phyloP scores from a whole-genome alignment of 352 stramenopile genomes.

The Aphanomyces cochlioides region DNA sequence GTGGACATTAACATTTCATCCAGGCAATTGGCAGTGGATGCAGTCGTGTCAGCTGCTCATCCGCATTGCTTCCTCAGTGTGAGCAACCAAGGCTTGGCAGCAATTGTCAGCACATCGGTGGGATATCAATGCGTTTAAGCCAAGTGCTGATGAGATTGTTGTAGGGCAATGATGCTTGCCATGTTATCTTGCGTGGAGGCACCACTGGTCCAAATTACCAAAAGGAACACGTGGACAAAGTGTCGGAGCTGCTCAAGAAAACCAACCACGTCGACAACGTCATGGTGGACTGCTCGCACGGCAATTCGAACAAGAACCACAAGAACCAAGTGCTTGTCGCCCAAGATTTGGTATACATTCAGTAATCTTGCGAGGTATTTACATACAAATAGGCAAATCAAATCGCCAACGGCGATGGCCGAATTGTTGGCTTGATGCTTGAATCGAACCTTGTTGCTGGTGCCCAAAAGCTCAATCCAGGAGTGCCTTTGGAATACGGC shows the following conservation, averaged over 20 bases:
- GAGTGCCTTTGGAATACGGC: conserved; percentile 78
- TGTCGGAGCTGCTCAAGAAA: conserved; percentile 56
- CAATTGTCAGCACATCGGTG: conserved; percentile 59
- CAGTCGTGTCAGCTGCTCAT: conserved; percentile 56
- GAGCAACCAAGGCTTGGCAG: conserved; percentile 74
- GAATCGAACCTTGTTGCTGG: conserved; percentile 86
- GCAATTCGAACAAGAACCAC: conserved; percentile 82
- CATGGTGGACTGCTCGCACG: conserved; percentile 88
- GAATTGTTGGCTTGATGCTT: conserved; percentile 85
- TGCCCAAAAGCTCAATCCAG: conserved; percentile 67
- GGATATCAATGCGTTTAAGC: not conserved
- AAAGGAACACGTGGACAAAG: conserved; percentile 63
- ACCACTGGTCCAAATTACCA: conserved; percentile 78
- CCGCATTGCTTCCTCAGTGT: conserved; percentile 80
- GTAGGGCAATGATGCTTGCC: conserved; percentile 73
- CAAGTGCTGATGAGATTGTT: conserved; percentile 4
- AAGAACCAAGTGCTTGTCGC: conserved; percentile 78
- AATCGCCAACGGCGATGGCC: conserved; percentile 64
- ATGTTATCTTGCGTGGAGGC: conserved; percentile 79
- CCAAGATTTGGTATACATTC: conserved; percentile 44
- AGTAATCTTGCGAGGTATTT: not conserved
- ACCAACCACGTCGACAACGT: conserved; percentile 65
- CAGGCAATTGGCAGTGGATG: conserved; percentile 76
- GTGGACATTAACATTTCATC: conserved; percentile 31
- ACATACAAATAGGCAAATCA: conserved; percentile 42